Evolutionary conservation across 1,284 basidiomycete species (phyloP).

Genomic region (Cryptococcus neoformans): DNA sequence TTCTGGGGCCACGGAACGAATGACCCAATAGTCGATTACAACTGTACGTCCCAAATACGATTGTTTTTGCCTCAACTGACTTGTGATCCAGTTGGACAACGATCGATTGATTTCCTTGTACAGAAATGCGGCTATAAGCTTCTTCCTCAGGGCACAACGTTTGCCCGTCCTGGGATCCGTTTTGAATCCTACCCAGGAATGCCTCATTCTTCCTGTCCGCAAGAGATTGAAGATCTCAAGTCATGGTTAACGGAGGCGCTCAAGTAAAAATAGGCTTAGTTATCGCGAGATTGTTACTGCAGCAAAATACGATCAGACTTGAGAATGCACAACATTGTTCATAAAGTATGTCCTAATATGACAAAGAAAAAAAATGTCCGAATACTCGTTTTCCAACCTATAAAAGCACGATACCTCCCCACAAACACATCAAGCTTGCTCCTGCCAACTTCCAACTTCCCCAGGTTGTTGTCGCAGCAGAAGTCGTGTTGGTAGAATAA

Average conservation of each 20-base stretch:
- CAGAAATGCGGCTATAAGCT: constrained; percentile 54
- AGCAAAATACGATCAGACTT: neutral
- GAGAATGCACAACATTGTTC: neutral
- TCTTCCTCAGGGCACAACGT: constrained; percentile 30
- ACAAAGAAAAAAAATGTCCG: neutral
- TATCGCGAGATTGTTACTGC: neutral
- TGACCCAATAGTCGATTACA: constrained; percentile 67
- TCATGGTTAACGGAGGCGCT: constrained; percentile 37
- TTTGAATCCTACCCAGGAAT: constrained; percentile 51
- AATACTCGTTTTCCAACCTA: neutral
- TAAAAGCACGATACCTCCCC: neutral
- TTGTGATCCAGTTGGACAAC: constrained; percentile 46
- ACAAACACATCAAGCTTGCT: no score
- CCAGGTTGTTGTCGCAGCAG: no score
- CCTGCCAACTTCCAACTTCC: no score
- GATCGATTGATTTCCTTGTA: constrained; percentile 59
- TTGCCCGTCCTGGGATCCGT: constrained; percentile 49
- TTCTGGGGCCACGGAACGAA: constrained; percentile 85
- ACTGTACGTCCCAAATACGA: constrained; percentile 23
- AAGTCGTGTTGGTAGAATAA: no score
- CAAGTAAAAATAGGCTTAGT: constrained; percentile 12
- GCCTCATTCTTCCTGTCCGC: constrained; percentile 60
- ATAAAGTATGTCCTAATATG: neutral
- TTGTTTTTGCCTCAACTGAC: constrained; percentile 21
- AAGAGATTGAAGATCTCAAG: constrained; percentile 63